Evolutionary conservation across 805 yeast species (phyloP).

Genomic region (Wickerhamiella allomyrinae): DNA sequence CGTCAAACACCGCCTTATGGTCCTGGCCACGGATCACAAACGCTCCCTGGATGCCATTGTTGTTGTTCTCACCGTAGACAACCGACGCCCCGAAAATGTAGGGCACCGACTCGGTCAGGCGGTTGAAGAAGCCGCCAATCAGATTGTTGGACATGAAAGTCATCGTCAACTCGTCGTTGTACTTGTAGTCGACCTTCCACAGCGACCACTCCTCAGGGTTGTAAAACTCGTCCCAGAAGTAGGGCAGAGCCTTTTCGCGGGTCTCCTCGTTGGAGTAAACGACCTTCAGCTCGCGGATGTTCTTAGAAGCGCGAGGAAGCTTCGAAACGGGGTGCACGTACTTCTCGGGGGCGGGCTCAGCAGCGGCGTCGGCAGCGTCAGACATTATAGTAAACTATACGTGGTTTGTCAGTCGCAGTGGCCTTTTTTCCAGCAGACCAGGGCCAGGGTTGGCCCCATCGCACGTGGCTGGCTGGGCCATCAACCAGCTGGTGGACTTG

Average conservation of each 20-base stretch:
- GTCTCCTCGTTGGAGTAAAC: conserved; percentile 94
- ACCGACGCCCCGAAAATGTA: conserved; percentile 87
- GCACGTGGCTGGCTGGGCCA: no score
- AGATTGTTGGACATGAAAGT: conserved; percentile 98
- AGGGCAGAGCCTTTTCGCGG: conserved; percentile 84
- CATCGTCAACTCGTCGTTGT: conserved; percentile 92
- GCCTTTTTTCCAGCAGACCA: no score
- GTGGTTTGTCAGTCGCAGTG: no score
- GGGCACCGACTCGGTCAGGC: conserved; percentile 82
- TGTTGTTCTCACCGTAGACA: conserved; percentile 97
- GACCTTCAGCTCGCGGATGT: conserved; percentile 92
- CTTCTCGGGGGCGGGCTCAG: conserved; percentile 47
- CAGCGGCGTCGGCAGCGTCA: conserved; percentile 5
- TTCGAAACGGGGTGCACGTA: conserved; percentile 83
- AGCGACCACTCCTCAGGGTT: conserved; percentile 88
- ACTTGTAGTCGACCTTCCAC: conserved; percentile 91
- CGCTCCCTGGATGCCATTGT: conserved; percentile 94
- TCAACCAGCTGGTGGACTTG: no score
- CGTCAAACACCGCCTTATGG: conserved; percentile 78
- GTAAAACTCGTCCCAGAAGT: conserved; percentile 88
- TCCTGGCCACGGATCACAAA: conserved; percentile 94
- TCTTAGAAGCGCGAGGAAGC: conserved; percentile 48
- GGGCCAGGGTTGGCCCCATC: no score
- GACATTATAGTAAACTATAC: background rate
- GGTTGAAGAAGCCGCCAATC: conserved; percentile 95